A percentile compares a stretch with the other conserved stretches of the same genome.
Conservation (phyloP, 805 yeast genomes). For the Pichia rugopelliculosa region DNA sequence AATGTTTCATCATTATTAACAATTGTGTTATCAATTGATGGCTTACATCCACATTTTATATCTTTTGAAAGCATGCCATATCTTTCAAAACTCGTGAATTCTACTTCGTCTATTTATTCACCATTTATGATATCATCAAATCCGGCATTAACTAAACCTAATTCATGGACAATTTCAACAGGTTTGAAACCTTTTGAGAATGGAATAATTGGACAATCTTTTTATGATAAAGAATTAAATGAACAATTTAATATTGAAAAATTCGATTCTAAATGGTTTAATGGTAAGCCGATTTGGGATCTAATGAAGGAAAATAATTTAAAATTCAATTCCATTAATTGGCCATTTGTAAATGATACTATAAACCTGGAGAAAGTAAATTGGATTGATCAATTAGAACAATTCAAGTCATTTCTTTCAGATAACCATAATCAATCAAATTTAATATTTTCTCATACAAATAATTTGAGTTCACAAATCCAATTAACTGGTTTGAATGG, state of each 20-base stretch:
- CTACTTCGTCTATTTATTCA: constrained; percentile 50
- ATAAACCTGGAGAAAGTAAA: background rate
- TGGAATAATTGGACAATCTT: constrained; percentile 81
- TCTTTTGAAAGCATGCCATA: constrained; percentile 61
- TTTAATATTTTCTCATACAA: constrained; percentile 68
- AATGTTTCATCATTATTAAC: constrained; percentile 32
- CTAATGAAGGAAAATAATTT: constrained; percentile 39
- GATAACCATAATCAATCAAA: constrained; percentile 55
- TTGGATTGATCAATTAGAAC: constrained; percentile 38
- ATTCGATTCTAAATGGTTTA: constrained; percentile 65
- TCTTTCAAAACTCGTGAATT: constrained; percentile 47
- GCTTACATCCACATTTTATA: constrained; percentile 86
- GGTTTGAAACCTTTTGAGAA: constrained; percentile 79
- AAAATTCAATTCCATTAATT: constrained; percentile 79
- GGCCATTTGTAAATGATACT: constrained; percentile 82
- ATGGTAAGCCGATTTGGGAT: constrained; percentile 83
- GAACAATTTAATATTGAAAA: constrained; percentile 51
- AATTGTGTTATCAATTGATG: constrained; percentile 72
- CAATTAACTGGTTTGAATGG: constrained; percentile 69
- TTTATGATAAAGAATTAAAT: constrained; percentile 52
- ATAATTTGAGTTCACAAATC: constrained; percentile 74
- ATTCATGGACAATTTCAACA: constrained; percentile 86
- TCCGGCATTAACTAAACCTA: constrained; percentile 86
- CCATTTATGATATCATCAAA: constrained; percentile 85
- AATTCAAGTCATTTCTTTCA: constrained; percentile 66